Percentiles rank a stretch among this genome's conserved stretches.
These are phyloP conservation scores for Penicillium ochrochloron DNA, from an alignment of 495 filamentous ascomycete genomes.

Conservation along the genomic window DNA sequence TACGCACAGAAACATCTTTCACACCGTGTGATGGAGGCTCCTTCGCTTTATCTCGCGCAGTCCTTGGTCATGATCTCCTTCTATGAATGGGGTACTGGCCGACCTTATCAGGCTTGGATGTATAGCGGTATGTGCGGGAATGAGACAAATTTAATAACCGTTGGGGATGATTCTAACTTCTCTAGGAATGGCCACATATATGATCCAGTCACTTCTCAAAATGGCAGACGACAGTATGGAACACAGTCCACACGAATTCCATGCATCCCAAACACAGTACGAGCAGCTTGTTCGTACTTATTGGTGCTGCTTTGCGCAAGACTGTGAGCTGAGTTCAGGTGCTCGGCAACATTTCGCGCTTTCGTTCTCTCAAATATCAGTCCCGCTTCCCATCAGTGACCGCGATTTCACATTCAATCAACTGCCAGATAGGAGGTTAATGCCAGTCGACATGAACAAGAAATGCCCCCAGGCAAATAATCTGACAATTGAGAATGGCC, in stretches of 20 bases:
- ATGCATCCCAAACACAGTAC: conserved; percentile 47
- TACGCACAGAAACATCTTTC: conserved; percentile 46
- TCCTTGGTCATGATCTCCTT: conserved; percentile 49
- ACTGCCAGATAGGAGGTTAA: conserved; percentile 33
- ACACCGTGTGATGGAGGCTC: conserved; percentile 44
- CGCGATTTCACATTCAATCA: conserved; percentile 47
- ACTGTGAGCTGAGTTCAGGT: conserved; percentile 51
- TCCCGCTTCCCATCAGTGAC: conserved; percentile 49
- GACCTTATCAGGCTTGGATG: conserved; percentile 54
- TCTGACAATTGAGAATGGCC: conserved; percentile 44
- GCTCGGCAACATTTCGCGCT: conserved; percentile 51
- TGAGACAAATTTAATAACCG: not conserved
- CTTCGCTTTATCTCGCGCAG: conserved; percentile 48
- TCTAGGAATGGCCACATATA: conserved; percentile 52
- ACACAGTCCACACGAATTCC: conserved; percentile 44
- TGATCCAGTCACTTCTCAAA: conserved; percentile 52
- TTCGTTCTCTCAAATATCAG: conserved; percentile 49
- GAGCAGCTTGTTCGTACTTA: conserved; percentile 52
- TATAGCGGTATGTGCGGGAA: conserved; percentile 42
- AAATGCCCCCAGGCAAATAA: conserved; percentile 23
- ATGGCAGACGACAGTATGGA: conserved; percentile 52
- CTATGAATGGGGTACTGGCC: conserved; percentile 51
- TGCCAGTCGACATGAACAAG: conserved; percentile 43
- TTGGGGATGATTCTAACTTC: conserved; percentile 3
- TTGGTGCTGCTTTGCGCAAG: conserved; percentile 52